These are phyloP conservation scores for Epichloe sylvatica DNA, from an alignment of 2,329 filamentous ascomycete species.

Conservation along the genomic window DNA sequence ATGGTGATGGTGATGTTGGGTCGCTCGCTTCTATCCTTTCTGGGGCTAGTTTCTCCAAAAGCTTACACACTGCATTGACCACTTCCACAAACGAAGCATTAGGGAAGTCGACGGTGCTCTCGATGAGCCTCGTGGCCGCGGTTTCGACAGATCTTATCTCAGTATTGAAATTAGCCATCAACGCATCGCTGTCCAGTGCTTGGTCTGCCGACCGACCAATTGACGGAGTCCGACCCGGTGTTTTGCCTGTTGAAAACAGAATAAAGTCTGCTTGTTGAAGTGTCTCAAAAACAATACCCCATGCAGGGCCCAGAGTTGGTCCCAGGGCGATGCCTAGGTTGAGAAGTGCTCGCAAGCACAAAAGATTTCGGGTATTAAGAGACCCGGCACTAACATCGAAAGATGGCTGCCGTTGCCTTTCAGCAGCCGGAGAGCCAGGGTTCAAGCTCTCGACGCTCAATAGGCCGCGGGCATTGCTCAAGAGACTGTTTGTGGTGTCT, in stretches of 20 bases:
- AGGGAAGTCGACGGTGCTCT: conserved; percentile 84
- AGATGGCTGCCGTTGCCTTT: conserved; percentile 46
- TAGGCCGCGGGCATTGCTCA: conserved; percentile 57
- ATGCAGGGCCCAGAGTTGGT: conserved; percentile 70
- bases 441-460: conserved; percentile 60
- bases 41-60: conserved; percentile 38
- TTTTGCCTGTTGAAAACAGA: conserved; percentile 49
- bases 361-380: conserved; percentile 74
- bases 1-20: conserved; percentile 7
- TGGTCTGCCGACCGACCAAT: conserved; percentile 32
- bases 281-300: conserved; percentile 84
- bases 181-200: conserved; percentile 31
- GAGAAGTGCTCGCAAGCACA: conserved; percentile 81
- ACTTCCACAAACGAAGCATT: conserved; percentile 69
- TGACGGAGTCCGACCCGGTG: conserved; percentile 36
- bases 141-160: conserved; percentile 84
- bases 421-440: conserved; percentile 38
- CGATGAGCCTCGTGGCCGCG: conserved; percentile 72
- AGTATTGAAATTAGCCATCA: conserved; percentile 54
- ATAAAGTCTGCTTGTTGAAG: conserved; percentile 87
- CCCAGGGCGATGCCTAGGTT: conserved; percentile 92
- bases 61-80: conserved; percentile 56
- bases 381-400: conserved; percentile 39
- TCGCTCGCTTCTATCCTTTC: conserved; percentile 10
- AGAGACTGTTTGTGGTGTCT: conserved; percentile 42